Conservation (phyloP, 108 stramenopile genomes). For the Conticribra guillardii region DNA sequence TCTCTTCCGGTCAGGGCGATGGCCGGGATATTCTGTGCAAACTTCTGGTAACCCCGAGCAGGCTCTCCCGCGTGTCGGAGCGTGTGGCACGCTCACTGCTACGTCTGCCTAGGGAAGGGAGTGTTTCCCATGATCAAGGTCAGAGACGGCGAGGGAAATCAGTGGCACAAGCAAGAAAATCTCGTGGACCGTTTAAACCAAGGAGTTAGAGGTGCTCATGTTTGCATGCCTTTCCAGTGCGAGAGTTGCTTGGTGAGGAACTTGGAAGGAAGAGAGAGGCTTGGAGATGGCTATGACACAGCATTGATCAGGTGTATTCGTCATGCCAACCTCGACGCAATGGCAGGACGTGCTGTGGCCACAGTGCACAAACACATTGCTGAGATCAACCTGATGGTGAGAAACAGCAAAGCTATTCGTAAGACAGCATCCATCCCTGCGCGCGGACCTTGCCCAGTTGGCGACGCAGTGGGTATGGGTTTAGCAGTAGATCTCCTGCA, state of each 20-base stretch:
- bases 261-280: constrained; percentile 1
- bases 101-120: constrained; percentile 29
- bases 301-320: constrained; percentile 22
- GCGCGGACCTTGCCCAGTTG: constrained; percentile 28
- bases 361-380: constrained; percentile 5
- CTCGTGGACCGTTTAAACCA: constrained; percentile 4
- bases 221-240: constrained; percentile 56
- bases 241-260: constrained; percentile 56
- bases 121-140: constrained; percentile 11
- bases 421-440: constrained; percentile 15
- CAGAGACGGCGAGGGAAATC: constrained; percentile 3
- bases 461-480: constrained; percentile 40
- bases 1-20: not conserved
- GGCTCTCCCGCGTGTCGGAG: constrained; percentile 24
- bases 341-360: not conserved
- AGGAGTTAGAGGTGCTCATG: constrained; percentile 24
- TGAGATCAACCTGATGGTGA: not conserved
- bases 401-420: not conserved
- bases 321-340: constrained; percentile 58
- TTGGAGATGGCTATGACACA: constrained; percentile 43
- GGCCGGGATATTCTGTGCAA: constrained; percentile 50
- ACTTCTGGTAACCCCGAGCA: constrained; percentile 24
- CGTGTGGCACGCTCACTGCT: constrained; percentile 31
- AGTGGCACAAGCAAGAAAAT: constrained; percentile 9
- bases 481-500: constrained; percentile 34